A percentile compares a stretch with the other conserved stretches of the same genome.
Evolutionary conservation across 768 basidiomycete species (phyloP).

Genomic region (Panellus pusillus): DNA sequence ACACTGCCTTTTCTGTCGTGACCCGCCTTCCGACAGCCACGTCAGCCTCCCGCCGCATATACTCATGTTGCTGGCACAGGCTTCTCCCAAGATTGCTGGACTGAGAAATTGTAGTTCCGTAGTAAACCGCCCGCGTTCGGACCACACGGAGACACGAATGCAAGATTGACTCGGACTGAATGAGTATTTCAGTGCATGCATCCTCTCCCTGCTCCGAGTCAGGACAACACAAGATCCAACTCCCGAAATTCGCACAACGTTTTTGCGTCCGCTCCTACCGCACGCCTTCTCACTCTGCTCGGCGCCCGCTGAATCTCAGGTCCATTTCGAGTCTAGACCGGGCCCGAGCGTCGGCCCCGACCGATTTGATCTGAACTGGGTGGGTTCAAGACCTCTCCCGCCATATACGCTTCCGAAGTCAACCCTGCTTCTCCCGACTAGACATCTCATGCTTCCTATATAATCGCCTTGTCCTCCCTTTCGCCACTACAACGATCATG

Average conservation of each 20-base stretch:
- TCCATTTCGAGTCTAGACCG: constrained; percentile 3
- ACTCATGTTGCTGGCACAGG: no score
- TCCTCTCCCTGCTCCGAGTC: no score
- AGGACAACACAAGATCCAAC: not conserved
- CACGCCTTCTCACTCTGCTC: constrained; percentile 5
- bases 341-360: constrained; percentile 11
- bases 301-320: not conserved
- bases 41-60: no score
- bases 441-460: not conserved
- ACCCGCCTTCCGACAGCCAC: no score
- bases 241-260: not conserved
- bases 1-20: no score
- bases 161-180: no score
- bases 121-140: no score
- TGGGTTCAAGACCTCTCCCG: not conserved
- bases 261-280: not conserved
- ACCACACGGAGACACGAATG: no score
- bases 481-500: not conserved
- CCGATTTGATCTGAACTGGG: constrained; percentile 1
- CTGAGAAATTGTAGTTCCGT: no score
- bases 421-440: constrained; percentile 10
- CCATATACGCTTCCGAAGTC: not conserved
- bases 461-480: not conserved
- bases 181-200: no score
- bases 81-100: no score